A percentile compares a stretch with the other conserved stretches of the same genome.
Conservation (phyloP, 345 rosid genomes). For the Camelina sativa region DNA sequence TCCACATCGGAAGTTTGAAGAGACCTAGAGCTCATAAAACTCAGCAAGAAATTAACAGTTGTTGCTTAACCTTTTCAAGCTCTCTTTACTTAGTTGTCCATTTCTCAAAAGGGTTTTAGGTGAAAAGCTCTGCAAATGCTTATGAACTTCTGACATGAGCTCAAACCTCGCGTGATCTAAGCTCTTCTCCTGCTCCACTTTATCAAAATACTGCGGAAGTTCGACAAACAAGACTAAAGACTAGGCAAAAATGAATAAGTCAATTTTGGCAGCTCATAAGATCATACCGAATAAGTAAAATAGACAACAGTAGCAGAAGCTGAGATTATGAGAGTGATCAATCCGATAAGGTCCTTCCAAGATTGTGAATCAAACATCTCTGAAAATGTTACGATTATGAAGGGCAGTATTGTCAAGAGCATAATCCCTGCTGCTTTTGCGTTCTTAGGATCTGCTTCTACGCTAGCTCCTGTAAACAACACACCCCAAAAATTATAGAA, state of each 20-base stretch:
- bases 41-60: no score
- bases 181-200: conserved; percentile 24
- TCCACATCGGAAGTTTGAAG: neutral
- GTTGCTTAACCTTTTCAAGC: conserved; percentile 11
- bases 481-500: neutral
- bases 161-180: conserved; percentile 36
- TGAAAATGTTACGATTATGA: conserved; percentile 34
- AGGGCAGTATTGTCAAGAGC: conserved; percentile 38
- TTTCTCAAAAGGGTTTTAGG: conserved; percentile 30
- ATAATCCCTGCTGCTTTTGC: conserved; percentile 38
- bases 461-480: conserved; percentile 20
- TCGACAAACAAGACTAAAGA: neutral
- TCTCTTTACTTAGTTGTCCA: conserved; percentile 33
- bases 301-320: conserved; percentile 35
- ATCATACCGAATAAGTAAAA: conserved; percentile 40
- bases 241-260: neutral
- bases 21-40: no score
- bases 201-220: conserved; percentile 29
- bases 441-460: conserved; percentile 38
- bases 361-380: conserved; percentile 22
- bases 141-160: conserved; percentile 43
- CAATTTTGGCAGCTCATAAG: no score
- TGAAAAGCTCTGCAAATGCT: conserved; percentile 31
- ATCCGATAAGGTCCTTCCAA: conserved; percentile 11
- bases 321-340: conserved; percentile 39